Evolutionary conservation across 1,284 basidiomycete species (phyloP), one percentile per base, ranked within the genome.

Genomic region (Boletus smithii): DNA sequence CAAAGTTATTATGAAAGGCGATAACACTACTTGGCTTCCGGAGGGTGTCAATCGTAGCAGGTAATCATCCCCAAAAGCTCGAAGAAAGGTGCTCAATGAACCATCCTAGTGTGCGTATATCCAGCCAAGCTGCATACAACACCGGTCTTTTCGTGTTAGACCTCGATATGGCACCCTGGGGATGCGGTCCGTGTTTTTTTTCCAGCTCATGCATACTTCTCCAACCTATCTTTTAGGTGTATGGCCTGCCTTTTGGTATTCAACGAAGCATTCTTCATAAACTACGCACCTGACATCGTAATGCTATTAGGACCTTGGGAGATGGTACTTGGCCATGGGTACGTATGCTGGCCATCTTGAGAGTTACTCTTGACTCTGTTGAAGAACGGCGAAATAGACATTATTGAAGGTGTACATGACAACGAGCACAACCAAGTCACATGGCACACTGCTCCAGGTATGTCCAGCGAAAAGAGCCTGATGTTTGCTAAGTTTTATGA

Each of bases 1-100:
- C 23, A 74, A 73, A 34, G 82, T 84, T 20, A 73, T 87, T 23
- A 88, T 88, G 85, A 80, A 83, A 58, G 84, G 82, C 10, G 85
- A 88, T 50, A 74, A 87, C 56, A 80, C 74, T 1, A 81, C 75
- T 14, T 68, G 65, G 63, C 63, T 88, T 37, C 53, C 70, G 3
- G 40, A 64, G 35, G 84, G 83, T 14, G 67, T 71, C 39, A 72
- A 73, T 54, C 73, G 85, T 41, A 72, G 73, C 52, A 88, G 85
- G 85, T 83, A 48, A 37, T 42, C 33, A 14, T 42, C 26, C 10
- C n/a, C 16, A 9, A 46, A 11, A 8, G 13, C 35, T 24, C n/a
- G n/a, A 36, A 24, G 24, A 31, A 24, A 36, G 18, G 16, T 39
- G 23, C 32, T 51, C 11, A 48, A 40, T n/a, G 24, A 17, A 32